These are phyloP conservation scores for Aquanectria penicillioides DNA, from an alignment of 2,329 filamentous ascomycete genomes.

Conservation along the genomic window DNA sequence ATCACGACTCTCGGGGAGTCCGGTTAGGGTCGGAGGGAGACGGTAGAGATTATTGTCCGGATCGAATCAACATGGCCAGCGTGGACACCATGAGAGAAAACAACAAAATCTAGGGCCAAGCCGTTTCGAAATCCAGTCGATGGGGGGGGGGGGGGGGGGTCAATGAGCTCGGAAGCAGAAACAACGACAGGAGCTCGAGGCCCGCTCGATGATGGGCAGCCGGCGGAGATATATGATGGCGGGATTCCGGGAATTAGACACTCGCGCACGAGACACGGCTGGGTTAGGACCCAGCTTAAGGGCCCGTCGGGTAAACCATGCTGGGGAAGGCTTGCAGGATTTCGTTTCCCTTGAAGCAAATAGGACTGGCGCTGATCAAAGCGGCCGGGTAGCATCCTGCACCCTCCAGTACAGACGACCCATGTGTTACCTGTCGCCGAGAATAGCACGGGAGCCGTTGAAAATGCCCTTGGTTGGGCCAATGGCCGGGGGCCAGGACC, in stretches of 20 bases:
- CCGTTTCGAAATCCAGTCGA: conserved; percentile 14
- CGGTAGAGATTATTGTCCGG: conserved; percentile 6
- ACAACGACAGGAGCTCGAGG: not conserved
- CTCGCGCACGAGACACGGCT: not conserved
- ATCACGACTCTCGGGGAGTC: not conserved
- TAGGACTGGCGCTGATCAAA: not conserved
- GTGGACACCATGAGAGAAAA: conserved; percentile 5
- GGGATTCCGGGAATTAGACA: conserved; percentile 5
- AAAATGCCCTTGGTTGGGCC: too few relatives aligned
- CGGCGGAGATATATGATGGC: conserved; percentile 14
- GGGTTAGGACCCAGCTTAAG: not conserved
- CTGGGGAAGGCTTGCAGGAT: conserved; percentile 10
- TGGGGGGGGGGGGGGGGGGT: too few relatives aligned
- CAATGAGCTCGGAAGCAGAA: not conserved
- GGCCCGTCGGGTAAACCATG: conserved; percentile 13
- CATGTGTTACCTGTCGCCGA: not conserved
- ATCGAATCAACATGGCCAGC: conserved; percentile 20
- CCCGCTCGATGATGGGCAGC: conserved; percentile 10
- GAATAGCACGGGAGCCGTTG: conserved; percentile 10
- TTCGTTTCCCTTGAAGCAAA: not conserved
- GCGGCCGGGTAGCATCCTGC: conserved; percentile 12
- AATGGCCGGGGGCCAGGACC: not conserved
- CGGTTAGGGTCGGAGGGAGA: not conserved
- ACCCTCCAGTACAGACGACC: not conserved
- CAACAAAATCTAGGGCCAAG: conserved; percentile 9